A percentile compares a stretch with the other conserved stretches of the same genome.
Evolutionary conservation across 257 asterid genomes (phyloP).

Genomic region (Solanum boliviense): DNA sequence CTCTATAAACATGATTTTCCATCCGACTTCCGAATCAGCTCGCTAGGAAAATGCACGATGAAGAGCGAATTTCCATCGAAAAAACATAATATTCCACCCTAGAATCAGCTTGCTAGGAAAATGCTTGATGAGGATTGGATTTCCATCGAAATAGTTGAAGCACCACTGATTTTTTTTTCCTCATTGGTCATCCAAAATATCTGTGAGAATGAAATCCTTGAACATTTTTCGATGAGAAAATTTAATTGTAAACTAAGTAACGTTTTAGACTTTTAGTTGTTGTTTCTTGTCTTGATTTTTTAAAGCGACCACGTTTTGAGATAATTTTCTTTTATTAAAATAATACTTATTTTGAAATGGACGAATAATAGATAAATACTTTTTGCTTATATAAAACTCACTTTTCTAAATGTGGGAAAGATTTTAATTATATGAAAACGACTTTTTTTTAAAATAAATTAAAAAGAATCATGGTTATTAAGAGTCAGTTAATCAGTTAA

Average conservation of each 20-base stretch:
- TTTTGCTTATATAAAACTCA: not conserved
- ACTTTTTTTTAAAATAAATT: not conserved
- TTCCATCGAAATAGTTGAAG: not conserved
- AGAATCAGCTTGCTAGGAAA: not conserved
- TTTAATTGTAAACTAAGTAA: no score
- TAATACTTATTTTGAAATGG: not conserved
- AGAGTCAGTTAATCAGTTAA: not conserved
- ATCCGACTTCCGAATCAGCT: not conserved
- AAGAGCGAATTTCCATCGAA: no score
- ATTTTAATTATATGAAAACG: not conserved
- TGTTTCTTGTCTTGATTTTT: not conserved
- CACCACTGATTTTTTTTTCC: not conserved
- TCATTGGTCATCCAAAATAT: not conserved
- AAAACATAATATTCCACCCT: not conserved
- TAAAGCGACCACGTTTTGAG: not conserved
- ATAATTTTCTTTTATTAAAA: no score
- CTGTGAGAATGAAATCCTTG: no score
- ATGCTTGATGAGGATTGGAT: not conserved
- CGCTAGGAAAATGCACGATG: not conserved
- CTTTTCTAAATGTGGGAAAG: not conserved
- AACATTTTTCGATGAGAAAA: not conserved
- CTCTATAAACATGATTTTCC: not conserved
- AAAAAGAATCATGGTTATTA: not conserved
- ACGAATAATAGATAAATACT: not conserved
- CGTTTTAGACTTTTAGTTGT: not conserved